These are phyloP conservation scores for Lichtheimia corymbifera DNA, from an alignment of 371 early-diverging fungal genomes.

Conservation along the genomic window DNA sequence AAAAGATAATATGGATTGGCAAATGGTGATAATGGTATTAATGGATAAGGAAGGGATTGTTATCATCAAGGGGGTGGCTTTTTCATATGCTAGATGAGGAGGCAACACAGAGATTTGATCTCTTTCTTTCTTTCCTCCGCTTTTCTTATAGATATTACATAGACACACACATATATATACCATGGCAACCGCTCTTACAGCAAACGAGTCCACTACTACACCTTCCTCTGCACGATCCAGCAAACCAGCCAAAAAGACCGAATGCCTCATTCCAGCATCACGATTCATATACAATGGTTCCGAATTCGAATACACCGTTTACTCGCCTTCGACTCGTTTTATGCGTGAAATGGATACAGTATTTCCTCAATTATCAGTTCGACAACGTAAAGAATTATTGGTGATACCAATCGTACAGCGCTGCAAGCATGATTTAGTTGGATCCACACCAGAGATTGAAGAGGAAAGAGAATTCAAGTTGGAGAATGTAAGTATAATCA, in stretches of 20 bases:
- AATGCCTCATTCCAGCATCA: constrained; percentile 24
- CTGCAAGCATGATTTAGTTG: constrained; percentile 75
- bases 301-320: constrained; percentile 40
- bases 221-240: neutral
- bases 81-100: no score
- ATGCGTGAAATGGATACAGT: constrained; percentile 33
- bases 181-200: neutral
- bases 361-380: constrained; percentile 49
- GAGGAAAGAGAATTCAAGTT: constrained; percentile 79
- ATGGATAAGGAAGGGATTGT: no score
- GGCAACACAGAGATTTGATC: neutral
- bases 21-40: no score
- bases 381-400: constrained; percentile 51
- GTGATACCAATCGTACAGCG: constrained; percentile 83
- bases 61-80: no score
- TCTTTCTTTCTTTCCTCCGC: neutral
- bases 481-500: constrained; percentile 57
- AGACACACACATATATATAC: no score
- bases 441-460: constrained; percentile 67
- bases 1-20: no score
- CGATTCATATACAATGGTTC: constrained; percentile 32
- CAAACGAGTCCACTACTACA: neutral
- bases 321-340: constrained; percentile 38
- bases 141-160: neutral
- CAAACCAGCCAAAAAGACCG: constrained; percentile 10